Percentiles rank a stretch among this genome's conserved stretches.
Evolutionary conservation across 345 rosid species (phyloP).

Genomic region (Eucalyptus erythrocorys): DNA sequence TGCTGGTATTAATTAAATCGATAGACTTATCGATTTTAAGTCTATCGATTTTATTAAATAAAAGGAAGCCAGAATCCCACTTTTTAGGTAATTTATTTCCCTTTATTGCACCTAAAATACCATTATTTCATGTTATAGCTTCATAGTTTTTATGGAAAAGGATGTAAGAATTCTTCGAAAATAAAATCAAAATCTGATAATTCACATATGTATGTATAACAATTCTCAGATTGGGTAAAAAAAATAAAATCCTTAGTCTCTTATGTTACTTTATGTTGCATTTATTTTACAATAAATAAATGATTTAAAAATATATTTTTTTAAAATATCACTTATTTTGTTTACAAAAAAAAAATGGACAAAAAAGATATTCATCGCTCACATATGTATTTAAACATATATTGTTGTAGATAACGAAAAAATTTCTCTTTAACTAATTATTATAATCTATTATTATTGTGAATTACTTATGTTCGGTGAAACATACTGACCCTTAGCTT

Average conservation of each 20-base stretch:
- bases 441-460: rapidly evolving
- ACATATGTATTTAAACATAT: background rate
- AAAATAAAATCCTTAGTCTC: background rate
- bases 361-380: rapidly evolving
- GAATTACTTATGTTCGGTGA: background rate
- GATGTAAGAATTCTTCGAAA: background rate
- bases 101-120: background rate
- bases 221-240: background rate
- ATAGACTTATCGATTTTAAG: background rate
- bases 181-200: background rate
- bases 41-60: rapidly evolving
- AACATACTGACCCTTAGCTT: rapidly evolving
- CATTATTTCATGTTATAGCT: background rate
- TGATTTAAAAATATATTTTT: background rate
- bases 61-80: background rate
- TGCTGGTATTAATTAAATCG: background rate
- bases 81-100: background rate
- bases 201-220: background rate
- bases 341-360: background rate
- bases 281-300: background rate
- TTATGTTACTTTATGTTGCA: rapidly evolving
- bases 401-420: background rate
- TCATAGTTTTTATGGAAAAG: background rate
- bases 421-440: background rate
- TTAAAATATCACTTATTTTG: rapidly evolving